Conservation (phyloP, 2,329 filamentous ascomycete species). For the Tolypocladium amazonense region DNA sequence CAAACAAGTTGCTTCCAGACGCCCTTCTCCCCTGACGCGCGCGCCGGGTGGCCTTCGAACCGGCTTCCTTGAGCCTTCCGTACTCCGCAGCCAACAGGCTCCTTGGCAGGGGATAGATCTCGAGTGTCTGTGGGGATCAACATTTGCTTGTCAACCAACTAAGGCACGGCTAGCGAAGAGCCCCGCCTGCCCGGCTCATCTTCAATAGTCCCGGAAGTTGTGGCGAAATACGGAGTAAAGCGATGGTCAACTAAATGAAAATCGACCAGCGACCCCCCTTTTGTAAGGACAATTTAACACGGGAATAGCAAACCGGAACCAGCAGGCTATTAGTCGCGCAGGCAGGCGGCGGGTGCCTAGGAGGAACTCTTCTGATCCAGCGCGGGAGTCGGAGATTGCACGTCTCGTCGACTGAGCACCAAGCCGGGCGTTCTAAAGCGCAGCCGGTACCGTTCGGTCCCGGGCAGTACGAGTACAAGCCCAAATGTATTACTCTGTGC, state of each 20-base stretch:
- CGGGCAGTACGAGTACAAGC: not conserved
- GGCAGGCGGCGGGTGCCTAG: not conserved
- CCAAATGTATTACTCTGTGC: not conserved
- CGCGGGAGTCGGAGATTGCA: not conserved
- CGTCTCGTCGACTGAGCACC: not conserved
- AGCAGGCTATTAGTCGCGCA: not conserved
- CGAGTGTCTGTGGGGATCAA: not conserved
- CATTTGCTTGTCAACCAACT: not conserved
- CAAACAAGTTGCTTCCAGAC: not conserved
- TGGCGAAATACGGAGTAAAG: not conserved
- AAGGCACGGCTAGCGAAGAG: not conserved
- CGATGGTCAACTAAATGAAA: not conserved
- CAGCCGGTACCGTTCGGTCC: not conserved
- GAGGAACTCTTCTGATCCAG: not conserved
- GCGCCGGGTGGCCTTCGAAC: not conserved
- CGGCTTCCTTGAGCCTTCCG: not conserved
- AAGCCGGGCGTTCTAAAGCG: not conserved
- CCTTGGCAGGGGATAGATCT: not conserved
- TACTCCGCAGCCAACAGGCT: not conserved
- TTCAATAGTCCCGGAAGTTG: not conserved
- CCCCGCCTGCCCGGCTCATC: not conserved
- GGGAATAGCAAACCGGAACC: not conserved
- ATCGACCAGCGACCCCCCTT: not conserved
- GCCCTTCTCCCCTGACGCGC: not conserved
- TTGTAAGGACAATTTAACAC: not conserved